Evolutionary conservation across 2,329 filamentous ascomycete species (phyloP).

Genomic region (Mollisiaceae sp.): DNA sequence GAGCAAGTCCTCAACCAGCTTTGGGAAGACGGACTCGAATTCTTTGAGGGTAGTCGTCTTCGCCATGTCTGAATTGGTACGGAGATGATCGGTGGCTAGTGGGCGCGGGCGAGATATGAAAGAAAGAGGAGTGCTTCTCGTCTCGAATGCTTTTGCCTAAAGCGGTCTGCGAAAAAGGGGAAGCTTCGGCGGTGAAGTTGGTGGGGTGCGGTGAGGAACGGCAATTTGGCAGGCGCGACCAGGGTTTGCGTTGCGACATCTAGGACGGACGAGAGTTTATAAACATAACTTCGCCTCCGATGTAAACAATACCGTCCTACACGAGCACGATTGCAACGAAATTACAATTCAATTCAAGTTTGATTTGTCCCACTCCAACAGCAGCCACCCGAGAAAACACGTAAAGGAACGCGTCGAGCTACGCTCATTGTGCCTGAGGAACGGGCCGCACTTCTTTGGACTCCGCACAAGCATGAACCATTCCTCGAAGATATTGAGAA

Average conservation of each 20-base stretch:
- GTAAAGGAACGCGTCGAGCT: background rate
- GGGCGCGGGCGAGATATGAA: background rate
- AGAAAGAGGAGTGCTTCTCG: background rate
- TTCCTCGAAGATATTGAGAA: background rate
- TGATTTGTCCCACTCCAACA: background rate
- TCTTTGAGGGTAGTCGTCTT: slow-evolving; percentile 80
- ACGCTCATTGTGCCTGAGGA: slow-evolving; percentile 12
- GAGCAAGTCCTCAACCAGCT: slow-evolving; percentile 81
- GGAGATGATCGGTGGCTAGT: slow-evolving; percentile 18
- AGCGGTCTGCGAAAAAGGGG: background rate
- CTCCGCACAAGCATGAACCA: background rate
- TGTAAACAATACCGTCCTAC: background rate
- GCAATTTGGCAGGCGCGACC: slow-evolving; percentile 5
- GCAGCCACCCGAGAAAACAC: background rate
- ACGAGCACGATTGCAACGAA: background rate
- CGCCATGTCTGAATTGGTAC: slow-evolving; percentile 53
- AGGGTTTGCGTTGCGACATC: background rate
- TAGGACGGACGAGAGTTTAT: background rate
- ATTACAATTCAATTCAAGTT: background rate
- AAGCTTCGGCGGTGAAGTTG: slow-evolving; percentile 19
- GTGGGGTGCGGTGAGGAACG: slow-evolving; percentile 19
- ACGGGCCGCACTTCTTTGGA: slow-evolving; percentile 9
- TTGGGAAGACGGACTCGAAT: slow-evolving; percentile 90
- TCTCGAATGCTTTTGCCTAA: slow-evolving; percentile 11
- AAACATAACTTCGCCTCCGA: background rate